Evolutionary conservation across 345 rosid genomes (phyloP), one percentile per base, ranked within the genome.

Genomic region (Acer negundo): DNA sequence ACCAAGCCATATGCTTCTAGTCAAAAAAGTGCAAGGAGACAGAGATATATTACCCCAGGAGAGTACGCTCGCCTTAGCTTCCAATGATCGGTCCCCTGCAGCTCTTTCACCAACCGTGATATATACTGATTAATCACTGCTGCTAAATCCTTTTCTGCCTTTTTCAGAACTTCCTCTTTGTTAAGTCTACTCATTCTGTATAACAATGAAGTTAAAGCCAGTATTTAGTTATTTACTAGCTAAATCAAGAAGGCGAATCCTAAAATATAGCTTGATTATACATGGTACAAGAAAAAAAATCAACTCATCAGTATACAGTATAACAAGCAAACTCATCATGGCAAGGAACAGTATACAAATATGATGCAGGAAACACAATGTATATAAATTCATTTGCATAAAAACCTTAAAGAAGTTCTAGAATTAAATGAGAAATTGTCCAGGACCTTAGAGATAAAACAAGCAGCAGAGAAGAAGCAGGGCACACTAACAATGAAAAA

Each of bases 41-140:
- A 76, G 68, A 71, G 69, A 75, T n/a, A 35, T 35, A 35, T 78
- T 64, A 94, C 99, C 93, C 98, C 99, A 1, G 98, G 98, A 76
- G 97, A 92, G 82, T 91, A 94, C 63, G 98, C 95, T 44, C 95
- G 84, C 77, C 99, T 81, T 24, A 94, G 89, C 89, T 90, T 96
- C 98, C 97, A 94, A 73, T 94, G 92, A 75, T 92, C 97, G 75
- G 90, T 88, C 68, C 99, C 99, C 79, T 81, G 92, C 78, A 94
- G 82, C 76, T 96, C 99, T 85, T 89, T 91, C 80, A 88, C 88
- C 78, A 96, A 84, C 75, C 86, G 87, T 8, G 92, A 80, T 24
- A 96, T 70, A 31, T 92, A 80, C 79, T 86, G 95, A 38, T 88
- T 70, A 3, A 79, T 88, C 55, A 96, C 95, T 23, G 88, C 83